A percentile compares a stretch with the other conserved stretches of the same genome.
phyloP scores from a whole-genome alignment of 352 stramenopile genomes.

The Pythium angustatum region DNA sequence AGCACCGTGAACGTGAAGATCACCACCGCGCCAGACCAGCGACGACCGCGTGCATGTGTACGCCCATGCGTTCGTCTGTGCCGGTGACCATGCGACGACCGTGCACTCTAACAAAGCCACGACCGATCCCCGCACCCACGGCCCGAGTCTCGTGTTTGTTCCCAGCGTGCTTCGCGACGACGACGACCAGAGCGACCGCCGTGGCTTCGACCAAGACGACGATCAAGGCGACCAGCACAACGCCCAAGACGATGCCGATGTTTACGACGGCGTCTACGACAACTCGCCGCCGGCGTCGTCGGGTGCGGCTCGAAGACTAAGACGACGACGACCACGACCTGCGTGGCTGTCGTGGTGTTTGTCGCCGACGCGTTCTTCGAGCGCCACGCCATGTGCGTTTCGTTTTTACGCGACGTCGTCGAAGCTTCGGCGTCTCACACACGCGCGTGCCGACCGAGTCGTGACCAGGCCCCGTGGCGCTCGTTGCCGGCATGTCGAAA shows the following conservation, averaged over 20 bases:
- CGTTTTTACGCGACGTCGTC: slow-evolving; percentile 68
- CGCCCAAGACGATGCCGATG: no score
- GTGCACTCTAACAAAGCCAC: not conserved
- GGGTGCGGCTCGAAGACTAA: no score
- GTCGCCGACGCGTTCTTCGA: slow-evolving; percentile 88
- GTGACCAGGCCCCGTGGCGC: slow-evolving; percentile 76
- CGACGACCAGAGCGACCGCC: no score
- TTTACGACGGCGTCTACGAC: no score
- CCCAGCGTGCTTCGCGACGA: not conserved
- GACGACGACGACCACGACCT: no score
- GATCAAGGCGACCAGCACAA: no score
- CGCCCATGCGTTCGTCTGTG: slow-evolving; percentile 43
- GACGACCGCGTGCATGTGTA: slow-evolving; percentile 33
- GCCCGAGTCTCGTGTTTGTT: not conserved
- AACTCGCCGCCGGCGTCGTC: no score
- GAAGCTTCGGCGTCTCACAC: slow-evolving; percentile 81
- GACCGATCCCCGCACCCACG: not conserved
- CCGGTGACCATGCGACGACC: slow-evolving; percentile 17
- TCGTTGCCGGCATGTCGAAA: slow-evolving; percentile 88
- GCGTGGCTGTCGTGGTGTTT: slow-evolving; percentile 84
- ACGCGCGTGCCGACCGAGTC: slow-evolving; percentile 87
- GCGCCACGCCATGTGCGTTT: slow-evolving; percentile 43
- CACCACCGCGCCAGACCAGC: no score
- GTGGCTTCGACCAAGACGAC: no score
- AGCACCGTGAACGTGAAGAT: no score